Evolutionary conservation across 192 early-diverging fungal species (phyloP).

Genomic region (Haplosporangium gracile): DNA sequence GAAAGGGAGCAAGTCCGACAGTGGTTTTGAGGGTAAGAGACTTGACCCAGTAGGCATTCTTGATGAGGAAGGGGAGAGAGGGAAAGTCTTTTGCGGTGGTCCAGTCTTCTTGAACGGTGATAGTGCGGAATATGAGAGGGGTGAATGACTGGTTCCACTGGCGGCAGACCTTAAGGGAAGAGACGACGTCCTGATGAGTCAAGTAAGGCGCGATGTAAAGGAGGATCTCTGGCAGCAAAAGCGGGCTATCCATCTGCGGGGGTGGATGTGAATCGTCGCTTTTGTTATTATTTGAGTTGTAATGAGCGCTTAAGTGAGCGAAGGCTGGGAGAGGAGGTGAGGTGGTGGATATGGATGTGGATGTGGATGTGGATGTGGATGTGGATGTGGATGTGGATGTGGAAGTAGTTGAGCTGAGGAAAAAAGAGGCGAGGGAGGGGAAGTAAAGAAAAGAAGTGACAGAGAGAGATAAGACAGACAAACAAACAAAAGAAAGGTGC

Average conservation of each 20-base stretch:
- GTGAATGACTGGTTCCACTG: slow-evolving; percentile 30
- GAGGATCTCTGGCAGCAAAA: slow-evolving; percentile 36
- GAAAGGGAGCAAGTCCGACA: slow-evolving; percentile 24
- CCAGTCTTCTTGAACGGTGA: slow-evolving; percentile 19
- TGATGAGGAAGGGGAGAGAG: neutral
- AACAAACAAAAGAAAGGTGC: neutral
- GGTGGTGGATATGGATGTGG: neutral
- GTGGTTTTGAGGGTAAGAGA: slow-evolving; percentile 16
- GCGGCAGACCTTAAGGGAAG: slow-evolving; percentile 17
- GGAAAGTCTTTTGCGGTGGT: slow-evolving; percentile 1
- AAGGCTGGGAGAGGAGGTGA: too few relatives aligned
- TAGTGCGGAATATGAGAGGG: slow-evolving; percentile 7
- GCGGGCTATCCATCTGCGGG: slow-evolving; percentile 9
- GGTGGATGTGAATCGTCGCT: too few relatives aligned
- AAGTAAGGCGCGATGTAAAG: slow-evolving; percentile 19
- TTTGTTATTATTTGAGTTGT: neutral
- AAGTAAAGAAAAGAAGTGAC: neutral
- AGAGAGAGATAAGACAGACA: neutral
- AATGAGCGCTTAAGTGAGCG: neutral
- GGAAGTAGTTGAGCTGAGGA: neutral
- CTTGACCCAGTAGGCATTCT: slow-evolving; percentile 27
- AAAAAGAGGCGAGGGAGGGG: neutral
- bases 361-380: neutral
- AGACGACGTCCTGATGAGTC: neutral
- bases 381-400: neutral